These are phyloP conservation scores for Penicillium expansum DNA, from an alignment of 2,329 filamentous ascomycete species.

Conservation along the genomic window DNA sequence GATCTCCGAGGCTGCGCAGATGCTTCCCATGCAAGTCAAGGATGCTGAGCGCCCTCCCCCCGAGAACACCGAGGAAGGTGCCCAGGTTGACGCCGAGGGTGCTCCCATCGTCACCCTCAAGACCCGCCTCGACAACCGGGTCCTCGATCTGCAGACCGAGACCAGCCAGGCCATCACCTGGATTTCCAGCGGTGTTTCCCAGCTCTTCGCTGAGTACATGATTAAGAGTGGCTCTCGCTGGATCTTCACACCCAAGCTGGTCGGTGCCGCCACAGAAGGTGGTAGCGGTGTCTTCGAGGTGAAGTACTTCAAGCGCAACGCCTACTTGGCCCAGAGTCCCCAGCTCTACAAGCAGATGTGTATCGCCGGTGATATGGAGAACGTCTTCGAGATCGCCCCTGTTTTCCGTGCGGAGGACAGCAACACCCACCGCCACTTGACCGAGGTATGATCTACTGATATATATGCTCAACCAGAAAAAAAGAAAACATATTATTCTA, in stretches of 20 bases:
- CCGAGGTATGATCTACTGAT: slow-evolving; percentile 47
- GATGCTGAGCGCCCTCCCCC: slow-evolving; percentile 51
- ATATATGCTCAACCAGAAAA: too few relatives aligned
- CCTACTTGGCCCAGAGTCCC: slow-evolving; percentile 64
- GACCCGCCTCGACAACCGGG: slow-evolving; percentile 85
- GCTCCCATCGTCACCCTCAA: slow-evolving; percentile 73
- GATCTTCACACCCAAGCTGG: slow-evolving; percentile 86
- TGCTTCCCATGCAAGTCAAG: slow-evolving; percentile 60
- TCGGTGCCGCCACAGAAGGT: slow-evolving; percentile 87
- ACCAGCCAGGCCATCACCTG: slow-evolving; percentile 86
- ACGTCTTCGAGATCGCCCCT: slow-evolving; percentile 63
- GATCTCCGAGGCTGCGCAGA: slow-evolving; percentile 62
- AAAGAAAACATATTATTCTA: slow-evolving; percentile 12
- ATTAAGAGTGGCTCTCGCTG: slow-evolving; percentile 70
- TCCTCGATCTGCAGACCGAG: slow-evolving; percentile 86
- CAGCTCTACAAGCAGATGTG: slow-evolving; percentile 69
- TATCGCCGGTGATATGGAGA: slow-evolving; percentile 62
- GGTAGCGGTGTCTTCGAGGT: slow-evolving; percentile 88
- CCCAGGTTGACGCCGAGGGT: slow-evolving; percentile 51
- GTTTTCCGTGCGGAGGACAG: slow-evolving; percentile 68
- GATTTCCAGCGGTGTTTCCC: slow-evolving; percentile 63
- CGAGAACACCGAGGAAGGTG: slow-evolving; percentile 46
- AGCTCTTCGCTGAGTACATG: slow-evolving; percentile 77
- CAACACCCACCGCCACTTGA: slow-evolving; percentile 65
- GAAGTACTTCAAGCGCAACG: slow-evolving; percentile 82